Conservation (phyloP, 2,329 filamentous ascomycete genomes). For the Fusarium fujikuroi region DNA sequence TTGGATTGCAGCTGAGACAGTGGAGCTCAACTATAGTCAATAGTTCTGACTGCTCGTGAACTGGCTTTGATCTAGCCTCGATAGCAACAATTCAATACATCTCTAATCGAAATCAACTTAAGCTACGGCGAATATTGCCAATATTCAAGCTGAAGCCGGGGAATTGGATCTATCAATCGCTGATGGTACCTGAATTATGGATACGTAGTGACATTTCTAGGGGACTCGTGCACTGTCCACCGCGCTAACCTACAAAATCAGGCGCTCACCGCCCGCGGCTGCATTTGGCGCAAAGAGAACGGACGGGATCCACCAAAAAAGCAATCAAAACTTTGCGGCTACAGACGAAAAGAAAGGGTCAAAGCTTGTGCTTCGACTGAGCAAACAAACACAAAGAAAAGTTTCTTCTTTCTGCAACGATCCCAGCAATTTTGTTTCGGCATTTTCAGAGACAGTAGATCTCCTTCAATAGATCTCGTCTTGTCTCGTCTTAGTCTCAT, state of each 20-base stretch:
- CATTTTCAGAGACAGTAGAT: slow-evolving; percentile 1
- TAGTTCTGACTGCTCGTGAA: background rate
- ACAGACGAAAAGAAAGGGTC: slow-evolving; percentile 1
- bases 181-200: background rate
- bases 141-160: background rate
- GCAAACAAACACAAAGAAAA: slow-evolving; percentile 27
- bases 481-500: background rate
- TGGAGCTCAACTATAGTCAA: background rate
- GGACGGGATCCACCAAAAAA: slow-evolving; percentile 33
- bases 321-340: slow-evolving; percentile 33
- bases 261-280: slow-evolving; percentile 45
- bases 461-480: background rate
- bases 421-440: background rate
- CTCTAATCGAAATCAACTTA: too few species aligned
- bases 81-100: background rate
- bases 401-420: slow-evolving; percentile 17
- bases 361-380: slow-evolving; percentile 19
- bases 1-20: background rate
- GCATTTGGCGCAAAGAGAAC: slow-evolving; percentile 27
- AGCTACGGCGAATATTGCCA: background rate
- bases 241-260: slow-evolving; percentile 13
- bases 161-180: background rate
- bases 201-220: background rate
- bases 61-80: background rate
- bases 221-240: slow-evolving; percentile 1